Evolutionary conservation across 176 grass and related monocot genomes (phyloP).

Genomic region (Triticum turgidum): DNA sequence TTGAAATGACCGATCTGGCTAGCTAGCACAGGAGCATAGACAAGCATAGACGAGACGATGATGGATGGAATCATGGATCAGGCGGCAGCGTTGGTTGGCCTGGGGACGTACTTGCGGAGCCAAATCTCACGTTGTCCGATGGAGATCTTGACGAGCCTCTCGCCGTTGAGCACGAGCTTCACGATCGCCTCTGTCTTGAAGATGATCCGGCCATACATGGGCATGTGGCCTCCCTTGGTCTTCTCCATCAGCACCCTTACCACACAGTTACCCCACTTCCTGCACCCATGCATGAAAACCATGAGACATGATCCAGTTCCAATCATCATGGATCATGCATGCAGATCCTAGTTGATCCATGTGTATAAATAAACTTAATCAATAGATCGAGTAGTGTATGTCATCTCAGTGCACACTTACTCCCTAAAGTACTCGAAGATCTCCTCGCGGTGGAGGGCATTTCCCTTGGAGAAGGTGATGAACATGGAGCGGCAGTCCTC

Average conservation of each 20-base stretch:
- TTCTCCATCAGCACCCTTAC: slow-evolving; percentile 38
- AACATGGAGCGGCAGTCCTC: slow-evolving; percentile 37
- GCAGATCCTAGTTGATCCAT: no score
- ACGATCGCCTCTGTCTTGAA: slow-evolving; percentile 27
- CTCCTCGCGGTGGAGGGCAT: slow-evolving; percentile 38
- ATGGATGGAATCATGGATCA: no score
- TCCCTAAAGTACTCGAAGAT: slow-evolving; percentile 61
- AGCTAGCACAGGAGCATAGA: no score
- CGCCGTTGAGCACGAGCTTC: slow-evolving; percentile 31
- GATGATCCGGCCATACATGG: slow-evolving; percentile 44
- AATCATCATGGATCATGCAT: no score
- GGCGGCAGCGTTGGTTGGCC: background rate
- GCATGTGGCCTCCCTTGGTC: background rate
- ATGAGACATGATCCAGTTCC: no score
- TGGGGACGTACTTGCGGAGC: slow-evolving; percentile 38
- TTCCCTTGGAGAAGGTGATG: slow-evolving; percentile 44
- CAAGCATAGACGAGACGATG: no score
- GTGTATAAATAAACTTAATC: no score
- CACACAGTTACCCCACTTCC: slow-evolving; percentile 43
- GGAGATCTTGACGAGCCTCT: background rate
- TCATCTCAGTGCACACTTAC: slow-evolving; percentile 4
- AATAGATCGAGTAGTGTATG: no score
- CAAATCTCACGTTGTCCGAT: slow-evolving; percentile 24
- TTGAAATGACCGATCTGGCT: no score
- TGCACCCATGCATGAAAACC: background rate